Evolutionary conservation across 352 stramenopile genomes (phyloP).

Genomic region (Phytopythium delawarense): DNA sequence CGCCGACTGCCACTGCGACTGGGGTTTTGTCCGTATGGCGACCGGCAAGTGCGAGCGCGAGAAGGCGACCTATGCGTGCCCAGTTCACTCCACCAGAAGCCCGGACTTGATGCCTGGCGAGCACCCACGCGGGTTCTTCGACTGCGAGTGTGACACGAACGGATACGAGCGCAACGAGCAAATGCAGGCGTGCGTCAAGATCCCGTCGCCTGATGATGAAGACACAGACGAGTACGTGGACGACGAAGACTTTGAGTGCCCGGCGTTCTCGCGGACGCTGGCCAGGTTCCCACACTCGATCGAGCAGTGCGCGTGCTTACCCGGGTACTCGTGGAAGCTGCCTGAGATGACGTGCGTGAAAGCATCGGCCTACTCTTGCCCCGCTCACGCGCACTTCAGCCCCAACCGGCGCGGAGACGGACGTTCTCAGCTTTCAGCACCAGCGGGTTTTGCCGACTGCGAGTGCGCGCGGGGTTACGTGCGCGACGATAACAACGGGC

Average conservation of each 20-base stretch:
- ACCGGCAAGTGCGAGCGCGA: constrained; percentile 50
- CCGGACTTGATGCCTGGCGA: constrained; percentile 29
- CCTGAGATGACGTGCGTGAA: constrained; percentile 62
- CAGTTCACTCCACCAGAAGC: constrained; percentile 46
- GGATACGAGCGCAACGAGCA: constrained; percentile 53
- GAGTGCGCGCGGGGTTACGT: constrained; percentile 65
- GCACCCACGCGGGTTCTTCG: constrained; percentile 59
- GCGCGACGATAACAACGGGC: constrained; percentile 42
- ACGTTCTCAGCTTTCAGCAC: constrained; percentile 24
- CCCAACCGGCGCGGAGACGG: constrained; percentile 10
- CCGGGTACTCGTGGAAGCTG: constrained; percentile 66
- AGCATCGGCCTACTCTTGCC: constrained; percentile 57
- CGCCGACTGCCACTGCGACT: constrained; percentile 70
- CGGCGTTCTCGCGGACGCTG: constrained; percentile 50
- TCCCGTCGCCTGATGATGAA: constrained; percentile 13
- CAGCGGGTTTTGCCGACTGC: constrained; percentile 54
- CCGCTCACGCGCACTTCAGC: constrained; percentile 48
- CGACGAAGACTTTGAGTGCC: constrained; percentile 38
- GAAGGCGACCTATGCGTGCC: constrained; percentile 52
- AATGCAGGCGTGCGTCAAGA: constrained; percentile 42
- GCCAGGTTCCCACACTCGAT: constrained; percentile 56
- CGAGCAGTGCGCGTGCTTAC: constrained; percentile 73
- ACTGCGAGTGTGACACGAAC: constrained; percentile 60
- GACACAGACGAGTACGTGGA: constrained; percentile 18
- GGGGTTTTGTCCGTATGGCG: constrained; percentile 53